These are phyloP conservation scores for Cryptosporidium andersoni DNA, from an alignment of 169 alveolate species.

Conservation along the genomic window DNA sequence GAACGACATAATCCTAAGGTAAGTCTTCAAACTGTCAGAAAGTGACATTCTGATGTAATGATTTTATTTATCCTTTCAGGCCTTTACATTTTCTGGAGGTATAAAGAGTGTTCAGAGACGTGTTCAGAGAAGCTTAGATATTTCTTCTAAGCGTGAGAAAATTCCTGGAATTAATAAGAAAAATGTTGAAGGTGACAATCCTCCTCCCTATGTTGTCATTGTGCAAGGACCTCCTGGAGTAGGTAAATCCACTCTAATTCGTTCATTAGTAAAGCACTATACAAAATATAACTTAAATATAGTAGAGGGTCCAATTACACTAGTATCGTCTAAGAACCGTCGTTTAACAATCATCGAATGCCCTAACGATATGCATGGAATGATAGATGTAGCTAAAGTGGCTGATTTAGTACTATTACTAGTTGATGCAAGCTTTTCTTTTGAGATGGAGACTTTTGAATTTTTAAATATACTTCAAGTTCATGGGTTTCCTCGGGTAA, in stretches of 20 bases:
- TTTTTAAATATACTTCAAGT: conserved; percentile 92
- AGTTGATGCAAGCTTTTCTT: conserved; percentile 95
- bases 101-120: conserved; percentile 87
- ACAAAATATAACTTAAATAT: conserved; percentile 84
- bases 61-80: conserved; percentile 44
- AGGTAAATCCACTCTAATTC: conserved; percentile 97
- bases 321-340: conserved; percentile 92
- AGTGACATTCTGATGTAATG: background rate
- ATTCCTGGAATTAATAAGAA: conserved; percentile 81
- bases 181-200: conserved; percentile 36
- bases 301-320: conserved; percentile 92
- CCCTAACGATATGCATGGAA: conserved; percentile 91
- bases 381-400: conserved; percentile 97
- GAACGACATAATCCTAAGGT: conserved; percentile 85
- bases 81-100: conserved; percentile 93
- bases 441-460: conserved; percentile 99
- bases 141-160: conserved; percentile 83
- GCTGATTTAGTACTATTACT: conserved; percentile 96
- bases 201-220: conserved; percentile 86
- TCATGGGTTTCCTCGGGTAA: conserved; percentile 91
- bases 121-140: conserved; percentile 87
- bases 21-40: background rate
- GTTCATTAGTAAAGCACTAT: conserved; percentile 95
- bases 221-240: conserved; percentile 94
- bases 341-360: conserved; percentile 96